phyloP scores from a whole-genome alignment of 331 rosid genomes.

The Malus hybrid region DNA sequence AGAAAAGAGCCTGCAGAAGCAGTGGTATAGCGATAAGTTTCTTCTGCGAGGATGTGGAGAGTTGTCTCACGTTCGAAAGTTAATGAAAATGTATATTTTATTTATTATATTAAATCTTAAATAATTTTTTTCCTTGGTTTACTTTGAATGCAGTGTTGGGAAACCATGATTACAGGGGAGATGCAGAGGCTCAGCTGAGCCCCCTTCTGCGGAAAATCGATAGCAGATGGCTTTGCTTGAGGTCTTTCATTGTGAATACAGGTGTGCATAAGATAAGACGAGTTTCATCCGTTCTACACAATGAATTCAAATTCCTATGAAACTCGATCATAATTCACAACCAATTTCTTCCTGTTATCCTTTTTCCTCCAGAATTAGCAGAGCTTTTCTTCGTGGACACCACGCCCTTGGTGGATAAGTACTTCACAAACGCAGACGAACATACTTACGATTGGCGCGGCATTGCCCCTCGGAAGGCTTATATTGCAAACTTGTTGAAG shows the following conservation, averaged over 20 bases:
- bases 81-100: not conserved
- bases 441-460: conserved; percentile 58
- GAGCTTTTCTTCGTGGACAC: conserved; percentile 76
- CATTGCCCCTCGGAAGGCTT: conserved; percentile 33
- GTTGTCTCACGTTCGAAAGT: not conserved
- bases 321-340: not conserved
- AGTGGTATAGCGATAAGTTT: conserved; percentile 60
- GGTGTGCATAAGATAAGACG: conserved; percentile 23
- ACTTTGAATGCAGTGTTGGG: conserved; percentile 49
- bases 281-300: not conserved
- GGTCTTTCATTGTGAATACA: conserved; percentile 56
- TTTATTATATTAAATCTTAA: not conserved
- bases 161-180: conserved; percentile 78
- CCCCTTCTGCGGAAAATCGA: conserved; percentile 50
- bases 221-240: conserved; percentile 62
- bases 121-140: not conserved
- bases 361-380: conserved; percentile 29
- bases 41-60: not conserved
- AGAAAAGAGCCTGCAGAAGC: conserved; percentile 49
- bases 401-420: conserved; percentile 50
- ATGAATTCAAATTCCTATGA: not conserved
- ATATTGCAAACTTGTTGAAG: conserved; percentile 40
- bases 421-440: conserved; percentile 30
- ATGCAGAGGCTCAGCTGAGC: conserved; percentile 64
- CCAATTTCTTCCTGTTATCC: not conserved